Base-by-base conservation (phyloP, 83 land plant genomes). In the Picea mariana region DNA sequence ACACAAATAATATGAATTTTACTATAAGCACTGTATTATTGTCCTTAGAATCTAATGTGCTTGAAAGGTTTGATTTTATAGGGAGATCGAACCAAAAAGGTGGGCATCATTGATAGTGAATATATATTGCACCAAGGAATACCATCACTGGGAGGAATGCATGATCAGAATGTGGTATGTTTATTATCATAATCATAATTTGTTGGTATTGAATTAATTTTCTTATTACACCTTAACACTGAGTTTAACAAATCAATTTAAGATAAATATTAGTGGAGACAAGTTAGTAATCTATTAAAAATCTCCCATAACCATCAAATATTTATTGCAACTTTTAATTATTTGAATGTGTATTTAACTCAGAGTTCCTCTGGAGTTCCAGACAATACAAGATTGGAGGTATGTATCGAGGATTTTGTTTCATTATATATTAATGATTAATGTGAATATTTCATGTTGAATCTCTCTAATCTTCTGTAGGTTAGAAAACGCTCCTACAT, bases 61-160 rank as follows among this genome's bases (percentile, higher is more conserved):
- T 77, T 58, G 44, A 16, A 15, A 4, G n/a, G 13, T 24, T 61
- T 78, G 40, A 9, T 77, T 67, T 82, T 3, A 79, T 82, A 94
- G 94, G 96, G 96, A 8, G 83, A 90, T 77, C 85, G 87, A 27
- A 93, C 87, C 40, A 76, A 84, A 55, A 91, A 91, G 18, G 89
- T 93, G 38, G 96, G 94, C 5, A 84, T 93, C 17, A 90, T 95
- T 31, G 96, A 95, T 85, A 75, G 84, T 67, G 92, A 93, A 81
- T 93, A 93, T 67, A 68, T 93, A 20, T 82, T 90, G 63, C 98
- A 95, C 79, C 26, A 81, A 55, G 96, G 88, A 47, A 85, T 95
- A 24, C 92, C 93, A 6, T 90, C 94, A 20, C 87, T 95, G 62
- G 96, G 93, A 76, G 83, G 91, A 78, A 40, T 63, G 42, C 62